These are phyloP conservation scores for Erythrobasidium yunnanense DNA, from an alignment of 768 basidiomycete species.

Conservation along the genomic window DNA sequence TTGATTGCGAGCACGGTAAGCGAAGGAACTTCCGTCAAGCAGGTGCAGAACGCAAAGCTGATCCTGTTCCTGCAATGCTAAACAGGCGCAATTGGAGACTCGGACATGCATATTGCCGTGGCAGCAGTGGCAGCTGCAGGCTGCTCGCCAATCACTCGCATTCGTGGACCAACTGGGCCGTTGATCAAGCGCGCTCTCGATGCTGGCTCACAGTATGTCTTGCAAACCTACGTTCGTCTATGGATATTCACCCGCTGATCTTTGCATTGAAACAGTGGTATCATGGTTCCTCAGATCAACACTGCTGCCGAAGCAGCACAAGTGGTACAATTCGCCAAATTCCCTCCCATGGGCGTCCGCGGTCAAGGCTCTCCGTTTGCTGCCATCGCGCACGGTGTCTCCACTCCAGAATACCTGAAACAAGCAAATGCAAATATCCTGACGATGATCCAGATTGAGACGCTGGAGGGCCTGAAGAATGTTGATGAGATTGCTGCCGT, in stretches of 20 bases:
- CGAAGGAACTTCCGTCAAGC: no score
- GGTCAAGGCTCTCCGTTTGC: not conserved
- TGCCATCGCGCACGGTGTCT: not conserved
- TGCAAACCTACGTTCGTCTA: not conserved
- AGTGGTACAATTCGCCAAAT: not conserved
- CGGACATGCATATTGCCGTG: not conserved
- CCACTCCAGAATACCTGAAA: not conserved
- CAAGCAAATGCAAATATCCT: not conserved
- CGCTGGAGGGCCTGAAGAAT: not conserved
- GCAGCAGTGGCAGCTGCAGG: not conserved
- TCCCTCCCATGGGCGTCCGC: not conserved
- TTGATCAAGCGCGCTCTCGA: not conserved
- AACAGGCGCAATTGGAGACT: not conserved
- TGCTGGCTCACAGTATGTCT: not conserved
- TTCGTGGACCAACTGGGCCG: not conserved
- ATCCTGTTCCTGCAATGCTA: no score
- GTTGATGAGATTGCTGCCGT: not conserved
- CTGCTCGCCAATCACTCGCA: not conserved
- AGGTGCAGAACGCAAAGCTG: no score
- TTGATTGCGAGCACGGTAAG: no score
- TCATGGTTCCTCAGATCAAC: not conserved
- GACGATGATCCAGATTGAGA: conserved; percentile 3
- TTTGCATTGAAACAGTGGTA: not conserved
- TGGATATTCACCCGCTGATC: not conserved
- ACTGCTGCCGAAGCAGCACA: not conserved